Percentiles rank a stretch among this genome's conserved stretches.
These are phyloP conservation scores for Lachnellula cervina DNA, from an alignment of 2,329 filamentous ascomycete genomes.

Conservation along the genomic window DNA sequence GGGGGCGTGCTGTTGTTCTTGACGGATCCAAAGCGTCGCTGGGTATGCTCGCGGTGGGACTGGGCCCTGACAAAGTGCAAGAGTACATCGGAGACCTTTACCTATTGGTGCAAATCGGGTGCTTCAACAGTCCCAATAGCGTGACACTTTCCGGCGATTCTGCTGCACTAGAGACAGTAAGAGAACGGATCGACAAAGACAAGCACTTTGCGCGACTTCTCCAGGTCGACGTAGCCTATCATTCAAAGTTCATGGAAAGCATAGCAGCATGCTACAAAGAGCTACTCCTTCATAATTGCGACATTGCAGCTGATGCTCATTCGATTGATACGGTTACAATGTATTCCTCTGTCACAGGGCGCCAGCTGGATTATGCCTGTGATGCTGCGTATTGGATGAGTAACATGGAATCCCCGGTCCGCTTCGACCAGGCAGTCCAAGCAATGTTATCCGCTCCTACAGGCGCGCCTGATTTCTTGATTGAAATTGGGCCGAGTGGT, in stretches of 20 bases:
- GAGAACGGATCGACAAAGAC: not conserved
- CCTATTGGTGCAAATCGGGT: slow-evolving; percentile 17
- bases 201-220: slow-evolving; percentile 30
- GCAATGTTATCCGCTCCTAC: slow-evolving; percentile 1
- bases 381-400: slow-evolving; percentile 13
- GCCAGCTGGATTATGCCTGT: not conserved
- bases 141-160: slow-evolving; percentile 19
- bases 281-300: not conserved
- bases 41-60: slow-evolving; percentile 11
- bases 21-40: not conserved
- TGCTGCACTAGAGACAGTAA: slow-evolving; percentile 1
- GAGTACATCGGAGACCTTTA: not conserved
- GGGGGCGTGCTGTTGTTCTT: slow-evolving; percentile 12
- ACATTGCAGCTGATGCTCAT: not conserved
- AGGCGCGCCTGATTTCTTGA: slow-evolving; percentile 11
- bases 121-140: slow-evolving; percentile 18
- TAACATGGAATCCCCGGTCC: slow-evolving; percentile 18
- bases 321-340: not conserved
- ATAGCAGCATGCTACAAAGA: slow-evolving; percentile 21
- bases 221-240: slow-evolving; percentile 37
- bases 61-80: slow-evolving; percentile 3
- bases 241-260: slow-evolving; percentile 30
- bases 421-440: slow-evolving; percentile 7
- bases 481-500: slow-evolving; percentile 33
- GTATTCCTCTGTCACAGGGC: slow-evolving; percentile 4